phyloP scores from a whole-genome alignment of 495 filamentous ascomycete genomes.

The Daldinia concentrica region DNA sequence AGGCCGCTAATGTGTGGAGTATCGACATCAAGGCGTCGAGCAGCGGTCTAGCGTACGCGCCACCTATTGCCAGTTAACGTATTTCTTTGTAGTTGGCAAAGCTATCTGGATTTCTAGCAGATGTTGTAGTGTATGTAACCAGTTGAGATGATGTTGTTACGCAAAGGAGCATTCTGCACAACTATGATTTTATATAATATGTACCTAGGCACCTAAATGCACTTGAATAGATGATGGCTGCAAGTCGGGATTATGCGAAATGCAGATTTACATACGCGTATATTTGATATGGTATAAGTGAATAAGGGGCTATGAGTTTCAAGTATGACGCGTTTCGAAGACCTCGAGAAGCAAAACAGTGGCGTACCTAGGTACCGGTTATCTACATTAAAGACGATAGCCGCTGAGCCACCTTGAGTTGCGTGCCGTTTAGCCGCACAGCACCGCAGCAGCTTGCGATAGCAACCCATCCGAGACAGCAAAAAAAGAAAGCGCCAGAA shows the following conservation, averaged over 20 bases:
- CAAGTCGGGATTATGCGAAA: too few relatives aligned
- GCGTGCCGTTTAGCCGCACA: slow-evolving; percentile 38
- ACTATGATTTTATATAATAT: background rate
- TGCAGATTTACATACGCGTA: background rate
- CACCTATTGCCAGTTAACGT: background rate
- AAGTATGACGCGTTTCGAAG: slow-evolving; percentile 34
- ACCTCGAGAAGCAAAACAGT: slow-evolving; percentile 13
- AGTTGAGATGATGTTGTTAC: slow-evolving; percentile 15
- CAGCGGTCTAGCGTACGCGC: slow-evolving; percentile 20
- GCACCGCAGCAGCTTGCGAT: slow-evolving; percentile 1
- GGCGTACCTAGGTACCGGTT: background rate
- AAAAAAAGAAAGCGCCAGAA: slow-evolving; percentile 35
- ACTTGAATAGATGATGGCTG: too few relatives aligned
- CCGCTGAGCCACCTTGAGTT: slow-evolving; percentile 36
- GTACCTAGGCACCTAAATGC: too few relatives aligned
- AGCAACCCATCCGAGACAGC: slow-evolving; percentile 30
- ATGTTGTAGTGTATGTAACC: slow-evolving; percentile 1
- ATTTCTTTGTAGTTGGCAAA: background rate
- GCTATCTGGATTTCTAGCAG: background rate
- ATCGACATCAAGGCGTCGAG: slow-evolving; percentile 7
- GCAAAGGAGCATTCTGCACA: slow-evolving; percentile 14
- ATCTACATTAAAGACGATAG: background rate
- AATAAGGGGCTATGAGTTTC: slow-evolving; percentile 31
- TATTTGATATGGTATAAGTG: slow-evolving; percentile 1
- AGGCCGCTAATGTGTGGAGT: slow-evolving; percentile 33